Conservation (phyloP, 1,284 basidiomycete species). For the Apiotrichum mycotoxinovorans region DNA sequence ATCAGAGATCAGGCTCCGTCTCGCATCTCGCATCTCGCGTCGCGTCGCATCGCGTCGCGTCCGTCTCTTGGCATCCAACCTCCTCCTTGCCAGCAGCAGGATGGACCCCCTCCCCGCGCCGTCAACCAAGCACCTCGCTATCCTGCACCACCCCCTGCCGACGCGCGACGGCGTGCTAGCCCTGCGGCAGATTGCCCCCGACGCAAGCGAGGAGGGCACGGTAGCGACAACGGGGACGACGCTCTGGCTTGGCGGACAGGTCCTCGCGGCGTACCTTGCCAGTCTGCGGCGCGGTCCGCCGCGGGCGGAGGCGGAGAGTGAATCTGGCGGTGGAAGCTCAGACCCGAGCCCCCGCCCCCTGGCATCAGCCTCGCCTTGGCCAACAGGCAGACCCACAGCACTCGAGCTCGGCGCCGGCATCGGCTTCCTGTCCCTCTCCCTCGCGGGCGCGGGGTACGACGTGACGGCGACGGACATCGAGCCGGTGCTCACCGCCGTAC, state of each 20-base stretch:
- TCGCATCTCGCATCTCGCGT: too few relatives aligned
- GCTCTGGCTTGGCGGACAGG: slow-evolving; percentile 79
- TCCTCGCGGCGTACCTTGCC: slow-evolving; percentile 61
- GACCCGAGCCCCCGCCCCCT: too few relatives aligned
- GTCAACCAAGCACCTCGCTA: slow-evolving; percentile 61
- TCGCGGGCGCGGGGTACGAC: slow-evolving; percentile 68
- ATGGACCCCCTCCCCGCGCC: slow-evolving; percentile 32
- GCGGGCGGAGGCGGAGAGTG: slow-evolving; percentile 19
- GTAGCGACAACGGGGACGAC: slow-evolving; percentile 70
- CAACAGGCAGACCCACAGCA: slow-evolving; percentile 47
- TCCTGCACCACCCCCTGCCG: slow-evolving; percentile 56
- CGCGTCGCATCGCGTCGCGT: too few relatives aligned
- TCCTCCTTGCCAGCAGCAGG: too few relatives aligned
- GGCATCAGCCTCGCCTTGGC: too few relatives aligned
- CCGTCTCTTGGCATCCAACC: too few relatives aligned
- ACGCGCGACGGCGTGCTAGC: slow-evolving; percentile 34
- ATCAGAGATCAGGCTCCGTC: too few relatives aligned
- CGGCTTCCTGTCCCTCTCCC: slow-evolving; percentile 68
- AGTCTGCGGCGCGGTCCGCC: too few relatives aligned
- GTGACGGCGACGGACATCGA: slow-evolving; percentile 75
- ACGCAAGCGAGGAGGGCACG: slow-evolving; percentile 37
- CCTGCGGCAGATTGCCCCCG: slow-evolving; percentile 26
- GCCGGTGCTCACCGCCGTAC: slow-evolving; percentile 64
- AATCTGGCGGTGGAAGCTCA: not conserved
- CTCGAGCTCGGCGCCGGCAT: slow-evolving; percentile 81